Conservation (phyloP, 1,284 basidiomycete genomes). For the Cutaneotrichosporon daszewskae region DNA sequence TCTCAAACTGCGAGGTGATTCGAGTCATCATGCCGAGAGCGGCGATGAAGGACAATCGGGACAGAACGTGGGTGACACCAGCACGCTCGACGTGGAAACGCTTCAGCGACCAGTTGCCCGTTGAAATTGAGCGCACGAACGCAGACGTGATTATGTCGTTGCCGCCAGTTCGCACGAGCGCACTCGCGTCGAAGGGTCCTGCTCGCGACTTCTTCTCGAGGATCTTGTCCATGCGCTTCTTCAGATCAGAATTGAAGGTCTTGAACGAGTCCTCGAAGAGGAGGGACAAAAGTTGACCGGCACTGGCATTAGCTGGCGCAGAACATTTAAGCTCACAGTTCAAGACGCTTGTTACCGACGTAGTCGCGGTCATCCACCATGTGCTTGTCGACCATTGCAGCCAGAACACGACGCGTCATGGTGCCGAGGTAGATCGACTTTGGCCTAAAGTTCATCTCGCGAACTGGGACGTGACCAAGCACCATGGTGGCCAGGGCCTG, state of each 20-base stretch:
- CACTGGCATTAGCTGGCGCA: constrained; percentile 36
- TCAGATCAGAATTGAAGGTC: constrained; percentile 95
- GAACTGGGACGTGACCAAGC: constrained; percentile 91
- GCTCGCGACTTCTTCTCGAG: constrained; percentile 95
- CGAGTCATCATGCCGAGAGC: constrained; percentile 99
- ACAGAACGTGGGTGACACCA: constrained; percentile 96
- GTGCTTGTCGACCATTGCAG: constrained; percentile 93
- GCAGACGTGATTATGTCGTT: constrained; percentile 88
- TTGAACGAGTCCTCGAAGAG: constrained; percentile 99
- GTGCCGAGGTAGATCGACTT: constrained; percentile 98
- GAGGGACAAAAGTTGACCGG: constrained; percentile 90
- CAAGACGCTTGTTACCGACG: constrained; percentile 97
- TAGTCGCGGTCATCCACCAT: constrained; percentile 99
- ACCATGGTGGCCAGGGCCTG: constrained; percentile 97
- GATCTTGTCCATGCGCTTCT: constrained; percentile 94
- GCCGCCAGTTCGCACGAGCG: constrained; percentile 54
- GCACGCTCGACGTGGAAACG: constrained; percentile 99
- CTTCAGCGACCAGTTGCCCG: constrained; percentile 98
- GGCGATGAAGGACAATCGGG: constrained; percentile 90
- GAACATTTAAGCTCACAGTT: constrained; percentile 52
- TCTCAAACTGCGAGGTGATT: constrained; percentile 98
- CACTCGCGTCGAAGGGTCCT: constrained; percentile 81
- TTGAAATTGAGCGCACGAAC: constrained; percentile 96
- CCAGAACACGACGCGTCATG: constrained; percentile 92
- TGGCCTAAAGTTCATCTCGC: constrained; percentile 81